Percentiles rank a stretch among this genome's conserved stretches.
Evolutionary conservation across 2,329 filamentous ascomycete genomes (phyloP).

Genomic region (Mycogone perniciosa): DNA sequence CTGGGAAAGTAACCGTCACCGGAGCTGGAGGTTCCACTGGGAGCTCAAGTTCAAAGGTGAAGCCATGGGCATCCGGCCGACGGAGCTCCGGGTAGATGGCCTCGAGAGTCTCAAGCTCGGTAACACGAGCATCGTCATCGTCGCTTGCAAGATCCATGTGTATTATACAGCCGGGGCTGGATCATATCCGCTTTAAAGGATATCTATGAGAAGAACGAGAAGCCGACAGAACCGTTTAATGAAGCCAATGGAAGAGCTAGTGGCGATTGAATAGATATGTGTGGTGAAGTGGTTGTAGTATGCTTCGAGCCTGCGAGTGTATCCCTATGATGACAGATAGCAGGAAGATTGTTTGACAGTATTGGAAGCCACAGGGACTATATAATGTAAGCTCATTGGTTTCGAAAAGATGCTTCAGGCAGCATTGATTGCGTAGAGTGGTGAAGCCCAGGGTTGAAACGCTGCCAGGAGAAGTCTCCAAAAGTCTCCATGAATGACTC

Average conservation of each 20-base stretch:
- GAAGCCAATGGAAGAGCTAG: too few relatives aligned
- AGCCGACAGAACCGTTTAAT: too few relatives aligned
- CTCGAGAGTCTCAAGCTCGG: constrained; percentile 54
- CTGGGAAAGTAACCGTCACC: constrained; percentile 52
- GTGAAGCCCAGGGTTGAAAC: too few relatives aligned
- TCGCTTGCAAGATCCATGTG: constrained; percentile 38
- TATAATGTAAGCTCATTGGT: not conserved
- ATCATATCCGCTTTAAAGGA: constrained; percentile 9
- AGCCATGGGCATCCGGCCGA: constrained; percentile 32
- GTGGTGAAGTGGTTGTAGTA: not conserved
- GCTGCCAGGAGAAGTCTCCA: not conserved
- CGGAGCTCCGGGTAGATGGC: constrained; percentile 64
- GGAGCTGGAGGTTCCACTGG: constrained; percentile 49
- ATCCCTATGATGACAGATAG: too few relatives aligned
- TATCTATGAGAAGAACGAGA: too few relatives aligned
- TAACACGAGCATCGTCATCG: constrained; percentile 50
- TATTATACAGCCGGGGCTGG: constrained; percentile 6
- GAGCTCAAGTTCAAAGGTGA: constrained; percentile 50
- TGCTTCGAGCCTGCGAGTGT: too few relatives aligned
- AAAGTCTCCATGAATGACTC: not conserved
- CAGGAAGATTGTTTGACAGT: too few relatives aligned
- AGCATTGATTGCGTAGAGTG: too few relatives aligned
- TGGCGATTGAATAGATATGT: not conserved
- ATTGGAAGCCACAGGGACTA: not conserved
- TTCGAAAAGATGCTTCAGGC: too few relatives aligned